A percentile compares a stretch with the other conserved stretches of the same genome.
Evolutionary conservation across 805 yeast genomes (phyloP).

Genomic region (Myxozyma melibiosi): DNA sequence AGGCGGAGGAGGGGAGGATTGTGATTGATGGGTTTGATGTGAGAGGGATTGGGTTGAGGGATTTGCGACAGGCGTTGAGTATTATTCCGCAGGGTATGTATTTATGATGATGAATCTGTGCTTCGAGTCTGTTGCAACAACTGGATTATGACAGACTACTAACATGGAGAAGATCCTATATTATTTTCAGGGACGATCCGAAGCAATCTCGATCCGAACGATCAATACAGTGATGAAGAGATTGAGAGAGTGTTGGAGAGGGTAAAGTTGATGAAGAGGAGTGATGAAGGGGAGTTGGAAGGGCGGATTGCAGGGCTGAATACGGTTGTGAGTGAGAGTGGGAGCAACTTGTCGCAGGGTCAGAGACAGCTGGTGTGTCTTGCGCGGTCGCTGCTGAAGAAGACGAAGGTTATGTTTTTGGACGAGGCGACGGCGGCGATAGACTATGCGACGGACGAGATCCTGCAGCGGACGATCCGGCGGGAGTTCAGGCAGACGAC

Average conservation of each 20-base stretch:
- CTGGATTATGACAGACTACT: not conserved
- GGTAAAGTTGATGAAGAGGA: slow-evolving; percentile 42
- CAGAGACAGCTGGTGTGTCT: slow-evolving; percentile 70
- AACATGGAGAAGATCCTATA: slow-evolving; percentile 59
- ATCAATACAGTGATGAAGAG: slow-evolving; percentile 54
- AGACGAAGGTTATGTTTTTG: slow-evolving; percentile 59
- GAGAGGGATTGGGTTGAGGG: slow-evolving; percentile 61
- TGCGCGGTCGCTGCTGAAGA: slow-evolving; percentile 69
- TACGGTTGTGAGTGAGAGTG: slow-evolving; percentile 65
- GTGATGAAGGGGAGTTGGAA: slow-evolving; percentile 33
- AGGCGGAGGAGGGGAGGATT: slow-evolving; percentile 56
- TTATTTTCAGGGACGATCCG: slow-evolving; percentile 78
- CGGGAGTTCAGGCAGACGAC: slow-evolving; percentile 64
- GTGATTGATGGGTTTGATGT: slow-evolving; percentile 71
- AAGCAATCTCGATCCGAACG: slow-evolving; percentile 77
- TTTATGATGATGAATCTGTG: slow-evolving; percentile 49
- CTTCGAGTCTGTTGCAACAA: too few relatives aligned
- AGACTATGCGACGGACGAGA: slow-evolving; percentile 71
- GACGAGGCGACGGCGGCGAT: slow-evolving; percentile 81
- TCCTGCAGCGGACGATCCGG: slow-evolving; percentile 61
- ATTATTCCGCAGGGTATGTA: slow-evolving; percentile 91
- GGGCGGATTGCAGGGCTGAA: slow-evolving; percentile 55
- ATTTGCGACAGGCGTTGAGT: slow-evolving; percentile 67
- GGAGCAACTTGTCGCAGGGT: slow-evolving; percentile 69
- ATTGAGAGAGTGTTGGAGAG: slow-evolving; percentile 72